Conservation (phyloP, 345 rosid genomes). For the Syzygium jambos region DNA sequence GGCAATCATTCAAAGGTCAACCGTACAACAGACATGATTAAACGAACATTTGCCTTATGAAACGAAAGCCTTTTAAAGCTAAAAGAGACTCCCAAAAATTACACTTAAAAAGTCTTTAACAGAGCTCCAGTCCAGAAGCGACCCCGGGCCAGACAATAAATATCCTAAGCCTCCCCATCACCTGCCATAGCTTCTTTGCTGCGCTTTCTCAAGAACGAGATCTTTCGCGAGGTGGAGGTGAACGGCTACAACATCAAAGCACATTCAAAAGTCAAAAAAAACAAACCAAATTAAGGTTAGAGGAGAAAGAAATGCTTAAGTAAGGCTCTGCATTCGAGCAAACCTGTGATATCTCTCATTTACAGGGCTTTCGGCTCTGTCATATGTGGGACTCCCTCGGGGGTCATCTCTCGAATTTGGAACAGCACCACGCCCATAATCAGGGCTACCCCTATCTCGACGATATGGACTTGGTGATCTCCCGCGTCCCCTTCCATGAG, state of each 20-base stretch:
- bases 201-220: slow-evolving; percentile 9
- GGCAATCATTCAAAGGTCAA: background rate
- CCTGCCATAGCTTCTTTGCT: background rate
- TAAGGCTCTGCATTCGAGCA: background rate
- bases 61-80: background rate
- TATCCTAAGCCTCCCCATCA: background rate
- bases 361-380: slow-evolving; percentile 57
- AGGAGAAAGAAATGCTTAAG: background rate
- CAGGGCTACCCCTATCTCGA: slow-evolving; percentile 89
- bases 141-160: background rate
- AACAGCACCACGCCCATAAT: slow-evolving; percentile 75
- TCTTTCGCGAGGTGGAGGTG: slow-evolving; percentile 38
- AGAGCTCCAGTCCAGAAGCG: background rate
- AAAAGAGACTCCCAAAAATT: background rate
- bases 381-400: slow-evolving; percentile 42
- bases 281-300: background rate
- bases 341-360: slow-evolving; percentile 44
- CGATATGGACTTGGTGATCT: slow-evolving; percentile 80
- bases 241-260: slow-evolving; percentile 16
- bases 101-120: background rate
- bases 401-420: slow-evolving; percentile 35
- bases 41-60: background rate
- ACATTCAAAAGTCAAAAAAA: background rate
- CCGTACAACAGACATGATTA: background rate
- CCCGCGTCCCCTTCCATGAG: slow-evolving; percentile 51